phyloP scores from a whole-genome alignment of 108 stramenopile genomes.

The Skeletonema grethae region DNA sequence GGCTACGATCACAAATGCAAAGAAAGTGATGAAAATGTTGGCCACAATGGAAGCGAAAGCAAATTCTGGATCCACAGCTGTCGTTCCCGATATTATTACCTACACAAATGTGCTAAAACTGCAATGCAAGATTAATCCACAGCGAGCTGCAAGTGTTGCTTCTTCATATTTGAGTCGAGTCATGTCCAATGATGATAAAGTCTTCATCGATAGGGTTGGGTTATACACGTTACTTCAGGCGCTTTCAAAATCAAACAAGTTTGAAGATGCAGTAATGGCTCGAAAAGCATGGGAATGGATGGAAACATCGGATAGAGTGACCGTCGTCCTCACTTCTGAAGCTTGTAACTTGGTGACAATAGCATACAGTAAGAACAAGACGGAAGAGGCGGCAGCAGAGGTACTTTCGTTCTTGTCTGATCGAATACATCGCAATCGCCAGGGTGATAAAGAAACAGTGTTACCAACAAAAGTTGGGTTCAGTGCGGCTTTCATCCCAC shows the following conservation, averaged over 20 bases:
- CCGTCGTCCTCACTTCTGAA: slow-evolving; percentile 26
- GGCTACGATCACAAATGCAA: slow-evolving; percentile 34
- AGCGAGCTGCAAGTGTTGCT: slow-evolving; percentile 33
- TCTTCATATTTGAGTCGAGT: slow-evolving; percentile 21
- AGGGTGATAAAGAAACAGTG: slow-evolving; percentile 24
- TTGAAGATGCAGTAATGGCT: slow-evolving; percentile 36
- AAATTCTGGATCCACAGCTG: background rate
- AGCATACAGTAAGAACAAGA: slow-evolving; percentile 35
- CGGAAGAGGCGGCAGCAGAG: slow-evolving; percentile 16
- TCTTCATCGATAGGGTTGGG: slow-evolving; percentile 29
- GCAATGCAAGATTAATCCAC: slow-evolving; percentile 25
- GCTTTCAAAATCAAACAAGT: slow-evolving; percentile 21
- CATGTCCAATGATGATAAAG: slow-evolving; percentile 13
- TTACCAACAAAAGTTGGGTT: slow-evolving; percentile 44
- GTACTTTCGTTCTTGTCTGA: slow-evolving; percentile 23
- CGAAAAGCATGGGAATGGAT: slow-evolving; percentile 41
- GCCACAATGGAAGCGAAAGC: slow-evolving; percentile 15
- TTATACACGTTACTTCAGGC: slow-evolving; percentile 32
- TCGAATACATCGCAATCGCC: slow-evolving; percentile 18
- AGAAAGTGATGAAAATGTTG: slow-evolving; percentile 39
- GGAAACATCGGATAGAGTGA: slow-evolving; percentile 18
- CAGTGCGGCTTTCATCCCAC: slow-evolving; percentile 23
- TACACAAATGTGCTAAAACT: slow-evolving; percentile 43
- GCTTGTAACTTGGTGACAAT: slow-evolving; percentile 42
- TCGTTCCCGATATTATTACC: slow-evolving; percentile 45